Conservation (phyloP, 2,329 filamentous ascomycete species). For the Diatrype stigma region DNA sequence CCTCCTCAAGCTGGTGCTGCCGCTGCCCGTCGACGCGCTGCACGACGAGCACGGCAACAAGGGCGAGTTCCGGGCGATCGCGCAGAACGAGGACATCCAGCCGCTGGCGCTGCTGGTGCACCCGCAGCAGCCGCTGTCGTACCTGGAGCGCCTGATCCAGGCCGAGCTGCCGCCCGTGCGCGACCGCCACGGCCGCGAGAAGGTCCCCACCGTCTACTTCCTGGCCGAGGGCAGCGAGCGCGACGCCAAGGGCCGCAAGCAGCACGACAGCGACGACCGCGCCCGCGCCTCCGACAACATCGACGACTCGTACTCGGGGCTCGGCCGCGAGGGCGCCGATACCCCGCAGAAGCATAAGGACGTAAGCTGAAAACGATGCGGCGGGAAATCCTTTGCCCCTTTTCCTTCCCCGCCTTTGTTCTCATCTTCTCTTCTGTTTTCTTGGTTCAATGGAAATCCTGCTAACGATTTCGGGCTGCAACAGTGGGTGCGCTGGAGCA, state of each 20-base stretch:
- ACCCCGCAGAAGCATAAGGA: slow-evolving; percentile 44
- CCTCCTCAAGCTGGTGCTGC: slow-evolving; percentile 67
- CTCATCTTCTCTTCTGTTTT: no score
- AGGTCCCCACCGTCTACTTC: slow-evolving; percentile 72
- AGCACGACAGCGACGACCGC: slow-evolving; percentile 23
- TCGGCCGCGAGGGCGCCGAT: slow-evolving; percentile 56
- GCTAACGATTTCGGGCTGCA: no score
- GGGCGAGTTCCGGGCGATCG: slow-evolving; percentile 28
- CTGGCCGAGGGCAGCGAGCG: slow-evolving; percentile 71
- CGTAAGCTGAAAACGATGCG: no score
- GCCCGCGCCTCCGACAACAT: slow-evolving; percentile 48
- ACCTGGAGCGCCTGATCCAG: slow-evolving; percentile 84
- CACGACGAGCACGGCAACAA: slow-evolving; percentile 47
- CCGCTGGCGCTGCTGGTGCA: slow-evolving; percentile 82
- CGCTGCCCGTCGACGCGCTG: slow-evolving; percentile 52
- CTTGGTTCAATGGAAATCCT: no score
- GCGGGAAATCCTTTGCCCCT: no score
- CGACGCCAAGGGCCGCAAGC: slow-evolving; percentile 41
- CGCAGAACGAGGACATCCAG: slow-evolving; percentile 67
- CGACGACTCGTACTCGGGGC: slow-evolving; percentile 62
- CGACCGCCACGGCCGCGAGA: slow-evolving; percentile 59
- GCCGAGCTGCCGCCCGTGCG: slow-evolving; percentile 72
- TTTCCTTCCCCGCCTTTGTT: no score
- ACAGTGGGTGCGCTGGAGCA: slow-evolving; percentile 90
- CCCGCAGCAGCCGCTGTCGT: slow-evolving; percentile 85